phyloP scores from a whole-genome alignment of 371 early-diverging fungal species.

The Circinella minor region DNA sequence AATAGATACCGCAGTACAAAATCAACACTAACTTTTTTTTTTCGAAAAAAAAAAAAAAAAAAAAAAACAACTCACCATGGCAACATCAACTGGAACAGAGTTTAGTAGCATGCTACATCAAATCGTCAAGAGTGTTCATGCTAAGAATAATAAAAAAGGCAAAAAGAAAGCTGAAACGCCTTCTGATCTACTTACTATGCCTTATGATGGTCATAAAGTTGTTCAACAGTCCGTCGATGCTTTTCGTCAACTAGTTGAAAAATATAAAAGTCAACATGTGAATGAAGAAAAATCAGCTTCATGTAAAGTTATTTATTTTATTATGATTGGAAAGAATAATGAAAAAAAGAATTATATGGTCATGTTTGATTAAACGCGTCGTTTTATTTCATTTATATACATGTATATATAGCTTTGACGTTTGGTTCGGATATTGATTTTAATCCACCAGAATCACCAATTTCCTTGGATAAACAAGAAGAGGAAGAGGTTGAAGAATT shows the following conservation, averaged over 20 bases:
- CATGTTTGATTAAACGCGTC: too few species aligned
- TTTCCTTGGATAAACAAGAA: not conserved
- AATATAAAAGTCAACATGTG: constrained; percentile 8
- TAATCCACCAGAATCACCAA: constrained; percentile 9
- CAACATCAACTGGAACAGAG: not conserved
- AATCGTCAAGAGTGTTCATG: constrained; percentile 10
- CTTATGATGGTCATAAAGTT: not conserved
- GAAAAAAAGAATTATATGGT: not conserved
- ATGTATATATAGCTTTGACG: not conserved
- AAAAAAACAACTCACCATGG: not conserved
- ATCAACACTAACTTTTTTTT: not conserved
- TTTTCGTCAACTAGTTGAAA: constrained; percentile 23
- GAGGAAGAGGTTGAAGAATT: constrained; percentile 3
- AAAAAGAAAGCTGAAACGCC: constrained; percentile 10
- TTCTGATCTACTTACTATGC: not conserved
- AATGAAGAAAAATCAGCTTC: not conserved
- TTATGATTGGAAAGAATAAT: too few species aligned
- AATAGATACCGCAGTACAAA: not conserved
- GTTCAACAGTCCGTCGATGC: constrained; percentile 18
- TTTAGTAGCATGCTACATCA: constrained; percentile 14
- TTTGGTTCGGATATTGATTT: constrained; percentile 18
- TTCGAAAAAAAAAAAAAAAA: too few species aligned
- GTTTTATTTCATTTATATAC: not conserved
- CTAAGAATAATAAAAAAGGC: constrained; percentile 3
- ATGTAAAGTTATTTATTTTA: not conserved